Base-by-base conservation (phyloP, 2,329 filamentous ascomycete species). In the Alternaria angustiovoidea region DNA sequence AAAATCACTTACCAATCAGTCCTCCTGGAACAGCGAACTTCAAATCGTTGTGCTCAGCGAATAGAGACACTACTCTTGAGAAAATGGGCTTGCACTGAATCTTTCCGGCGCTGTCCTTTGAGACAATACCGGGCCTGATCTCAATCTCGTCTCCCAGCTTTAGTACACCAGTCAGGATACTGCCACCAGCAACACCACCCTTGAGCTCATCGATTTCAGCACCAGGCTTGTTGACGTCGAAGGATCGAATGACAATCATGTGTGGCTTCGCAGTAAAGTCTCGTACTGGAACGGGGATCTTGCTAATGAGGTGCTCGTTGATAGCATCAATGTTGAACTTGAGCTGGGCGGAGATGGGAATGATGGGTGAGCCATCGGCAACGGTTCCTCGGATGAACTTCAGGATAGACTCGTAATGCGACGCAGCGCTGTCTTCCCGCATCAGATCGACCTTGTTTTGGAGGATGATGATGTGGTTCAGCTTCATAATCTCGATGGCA, bases 361-460 rank as follows among this genome's bases (percentile, higher is more conserved):
- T 96, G 78, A 99, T 93, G 55, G 95, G 95, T 46, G 94, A 89
- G 78, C 94, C 94, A 79, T 95, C 94, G 62, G 95, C 95, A 62
- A 97, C 94, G 34, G 95, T 99, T 76, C 95, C 95, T 78, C 95
- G 90, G 77, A 99, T 97, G 82, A 99, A 99, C 82, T 98, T 98
- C 75, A 96, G 86, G 70, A 99, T 99, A 1, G 94, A 97, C 81
- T 97, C 90, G 85, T 97, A 95, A 81, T 99, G 95, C 77, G 94
- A 88, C 76, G 93, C 88, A 49, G 96, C 95, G 64, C 91, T 92
- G 79, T 98, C 94, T 85, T 97, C 92, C 73, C 93, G 88, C 93
- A 99, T 98, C 72, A 99, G 83, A 79, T 99, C 95, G 75, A 99
- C 95, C 88, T 99, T 99, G 86, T 99, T 99, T 83, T 99, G 95